phyloP scores from a whole-genome alignment of 441 rosid species.

The Euphorbia schlechtendalii region DNA sequence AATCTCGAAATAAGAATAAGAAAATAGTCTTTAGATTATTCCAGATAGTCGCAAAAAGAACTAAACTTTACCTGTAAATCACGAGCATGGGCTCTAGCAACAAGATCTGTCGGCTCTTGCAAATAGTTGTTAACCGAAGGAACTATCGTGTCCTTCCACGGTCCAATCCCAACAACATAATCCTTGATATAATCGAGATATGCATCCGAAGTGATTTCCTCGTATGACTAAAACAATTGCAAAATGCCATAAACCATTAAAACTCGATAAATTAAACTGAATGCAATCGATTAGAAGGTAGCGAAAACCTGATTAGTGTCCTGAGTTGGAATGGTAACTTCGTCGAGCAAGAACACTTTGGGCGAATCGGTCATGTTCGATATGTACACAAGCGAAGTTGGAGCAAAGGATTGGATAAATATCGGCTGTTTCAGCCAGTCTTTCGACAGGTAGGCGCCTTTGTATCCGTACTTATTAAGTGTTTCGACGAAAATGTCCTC shows the following conservation, averaged over 20 bases:
- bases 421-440: constrained; percentile 79
- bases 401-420: constrained; percentile 94
- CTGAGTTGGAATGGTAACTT: constrained; percentile 54
- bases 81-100: constrained; percentile 75
- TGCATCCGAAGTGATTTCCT: constrained; percentile 75
- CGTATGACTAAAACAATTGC: constrained; percentile 56
- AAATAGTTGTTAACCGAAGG: constrained; percentile 52
- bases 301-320: constrained; percentile 82
- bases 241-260: constrained; percentile 6
- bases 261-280: not conserved
- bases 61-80: constrained; percentile 55
- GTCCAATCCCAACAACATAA: constrained; percentile 86
- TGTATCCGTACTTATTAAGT: constrained; percentile 69
- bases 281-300: not conserved
- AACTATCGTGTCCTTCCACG: constrained; percentile 95
- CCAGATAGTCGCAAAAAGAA: not conserved
- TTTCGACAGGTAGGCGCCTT: constrained; percentile 70
- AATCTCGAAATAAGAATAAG: too few relatives aligned
- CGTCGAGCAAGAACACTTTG: constrained; percentile 75
- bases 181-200: constrained; percentile 68
- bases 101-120: constrained; percentile 74
- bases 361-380: constrained; percentile 71
- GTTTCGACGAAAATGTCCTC: constrained; percentile 71
- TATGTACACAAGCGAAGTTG: constrained; percentile 67
- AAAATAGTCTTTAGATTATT: too few relatives aligned